Evolutionary conservation across 306 rosid species (phyloP), one percentile per base, ranked within the genome.

Genomic region (Cucurbita ficifolia): DNA sequence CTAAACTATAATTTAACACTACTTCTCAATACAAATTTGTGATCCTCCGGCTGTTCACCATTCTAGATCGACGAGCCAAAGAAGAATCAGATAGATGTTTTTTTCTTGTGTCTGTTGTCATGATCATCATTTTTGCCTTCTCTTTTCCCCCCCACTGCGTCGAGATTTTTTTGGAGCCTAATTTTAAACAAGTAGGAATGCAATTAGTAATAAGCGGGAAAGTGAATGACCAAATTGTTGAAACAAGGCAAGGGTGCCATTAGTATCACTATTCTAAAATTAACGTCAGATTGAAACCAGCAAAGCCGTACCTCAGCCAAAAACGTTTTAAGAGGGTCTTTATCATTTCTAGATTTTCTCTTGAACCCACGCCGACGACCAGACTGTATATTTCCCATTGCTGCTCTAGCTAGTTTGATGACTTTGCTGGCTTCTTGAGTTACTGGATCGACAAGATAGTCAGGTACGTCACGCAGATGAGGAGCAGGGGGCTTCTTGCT

Each of bases 401-500:
- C 94, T 80, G 85, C 96, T 73, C 89, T 82, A 10, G 96, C 77
- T 61, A 92, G 96, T 85, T 80, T 89, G 61, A 92, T 84, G 52
- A 80, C 82, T 74, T 76, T 83, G 81, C 94, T 85, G 40, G 97
- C 97, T 82, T 92, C 97, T 85, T 84, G 83, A 6, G 97, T 92
- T 61, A 81, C 75, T 67, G 84, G 81, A 79, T 92, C 97, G 10
- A 92, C 48, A 18, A 94, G 87, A 81, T 94, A 94, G 52, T 87
- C 96, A 1, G 97, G 99, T 50, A 91, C 91, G 69, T 86, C 87
- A 3, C 96, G 86, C 45, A 94, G 86, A 78, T 91, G 97, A 16
- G 92, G 39, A 57, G 98, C 90, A 17, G 94, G 95, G 69, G 89
- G 88, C 51, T 84, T 89, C 89, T 91, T 94, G 95, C 99, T 94